A percentile compares a stretch with the other conserved stretches of the same genome.
These are phyloP conservation scores for Cyclotella cryptica DNA, from an alignment of 108 stramenopile species.

Conservation along the genomic window DNA sequence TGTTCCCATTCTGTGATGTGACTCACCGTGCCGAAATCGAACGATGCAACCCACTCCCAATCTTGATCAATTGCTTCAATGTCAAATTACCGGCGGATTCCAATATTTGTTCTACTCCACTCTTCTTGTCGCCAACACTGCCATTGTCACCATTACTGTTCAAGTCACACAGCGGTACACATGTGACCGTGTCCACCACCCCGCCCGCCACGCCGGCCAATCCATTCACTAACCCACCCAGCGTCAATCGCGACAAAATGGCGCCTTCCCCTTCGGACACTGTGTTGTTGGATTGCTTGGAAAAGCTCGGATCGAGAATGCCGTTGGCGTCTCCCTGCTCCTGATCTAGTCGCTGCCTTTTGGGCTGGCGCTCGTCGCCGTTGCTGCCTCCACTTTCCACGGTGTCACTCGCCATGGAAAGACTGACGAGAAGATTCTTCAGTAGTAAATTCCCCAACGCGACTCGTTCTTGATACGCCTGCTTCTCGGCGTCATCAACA, in stretches of 20 bases:
- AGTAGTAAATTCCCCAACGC: conserved; percentile 9
- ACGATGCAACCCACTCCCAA: conserved; percentile 46
- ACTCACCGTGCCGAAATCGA: conserved; percentile 56
- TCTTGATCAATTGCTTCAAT: conserved; percentile 36
- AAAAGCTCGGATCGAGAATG: conserved; percentile 50
- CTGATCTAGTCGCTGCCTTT: neutral
- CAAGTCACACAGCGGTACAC: conserved; percentile 44
- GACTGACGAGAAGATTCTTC: neutral
- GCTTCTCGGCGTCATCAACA: neutral
- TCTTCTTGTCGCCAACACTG: conserved; percentile 1
- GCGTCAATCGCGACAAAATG: conserved; percentile 66
- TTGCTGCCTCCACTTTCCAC: neutral
- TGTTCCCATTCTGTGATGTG: no score
- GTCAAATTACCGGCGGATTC: conserved; percentile 38
- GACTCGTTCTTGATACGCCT: conserved; percentile 5
- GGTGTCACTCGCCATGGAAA: conserved; percentile 4
- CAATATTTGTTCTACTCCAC: conserved; percentile 29
- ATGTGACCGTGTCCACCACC: conserved; percentile 50
- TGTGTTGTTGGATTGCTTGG: conserved; percentile 17
- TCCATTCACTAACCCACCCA: conserved; percentile 83
- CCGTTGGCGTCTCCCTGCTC: conserved; percentile 27
- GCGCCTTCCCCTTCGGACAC: conserved; percentile 44
- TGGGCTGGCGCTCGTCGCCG: neutral
- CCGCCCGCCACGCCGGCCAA: conserved; percentile 65
- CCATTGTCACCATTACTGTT: conserved; percentile 6